Evolutionary conservation across 306 rosid genomes (phyloP).

Genomic region (Castanea mollissima): DNA sequence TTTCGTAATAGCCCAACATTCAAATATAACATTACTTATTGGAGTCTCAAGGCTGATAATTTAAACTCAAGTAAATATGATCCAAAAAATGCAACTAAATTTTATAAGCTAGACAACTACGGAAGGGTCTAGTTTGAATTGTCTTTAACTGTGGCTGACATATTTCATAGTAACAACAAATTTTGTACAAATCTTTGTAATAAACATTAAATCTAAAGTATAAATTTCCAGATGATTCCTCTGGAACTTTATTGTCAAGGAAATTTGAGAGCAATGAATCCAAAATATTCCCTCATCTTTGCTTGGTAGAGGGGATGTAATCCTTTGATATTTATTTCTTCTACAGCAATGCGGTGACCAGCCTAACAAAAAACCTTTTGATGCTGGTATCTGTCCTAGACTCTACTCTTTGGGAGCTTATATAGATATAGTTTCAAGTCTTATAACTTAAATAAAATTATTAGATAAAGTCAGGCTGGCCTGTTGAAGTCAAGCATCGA

Average conservation of each 20-base stretch:
- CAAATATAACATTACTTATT: too few species aligned
- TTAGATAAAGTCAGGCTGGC: conserved; percentile 91
- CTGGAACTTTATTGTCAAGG: conserved; percentile 24
- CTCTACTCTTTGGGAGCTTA: conserved; percentile 31
- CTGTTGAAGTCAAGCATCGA: conserved; percentile 96
- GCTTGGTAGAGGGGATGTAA: conserved; percentile 28
- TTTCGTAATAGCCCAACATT: too few species aligned
- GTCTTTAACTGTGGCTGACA: neutral
- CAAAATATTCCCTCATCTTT: neutral
- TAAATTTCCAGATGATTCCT: conserved; percentile 23
- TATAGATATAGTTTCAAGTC: conserved; percentile 18
- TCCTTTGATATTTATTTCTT: conserved; percentile 52
- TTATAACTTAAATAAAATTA: conserved; percentile 23
- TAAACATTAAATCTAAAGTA: conserved; percentile 27
- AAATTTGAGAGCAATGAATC: conserved; percentile 32
- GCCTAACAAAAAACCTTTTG: conserved; percentile 24
- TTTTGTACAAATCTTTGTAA: conserved; percentile 21
- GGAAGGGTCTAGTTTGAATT: neutral
- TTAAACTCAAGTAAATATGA: neutral
- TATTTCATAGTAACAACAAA: conserved; percentile 26
- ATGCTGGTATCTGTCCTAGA: conserved; percentile 29
- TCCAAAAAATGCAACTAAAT: neutral
- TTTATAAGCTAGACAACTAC: neutral
- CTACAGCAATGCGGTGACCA: conserved; percentile 14
- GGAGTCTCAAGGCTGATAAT: neutral